Percentiles rank a stretch among this genome's conserved stretches.
These are phyloP conservation scores for Podaxis rugospora DNA, from an alignment of 768 basidiomycete genomes.

Conservation along the genomic window DNA sequence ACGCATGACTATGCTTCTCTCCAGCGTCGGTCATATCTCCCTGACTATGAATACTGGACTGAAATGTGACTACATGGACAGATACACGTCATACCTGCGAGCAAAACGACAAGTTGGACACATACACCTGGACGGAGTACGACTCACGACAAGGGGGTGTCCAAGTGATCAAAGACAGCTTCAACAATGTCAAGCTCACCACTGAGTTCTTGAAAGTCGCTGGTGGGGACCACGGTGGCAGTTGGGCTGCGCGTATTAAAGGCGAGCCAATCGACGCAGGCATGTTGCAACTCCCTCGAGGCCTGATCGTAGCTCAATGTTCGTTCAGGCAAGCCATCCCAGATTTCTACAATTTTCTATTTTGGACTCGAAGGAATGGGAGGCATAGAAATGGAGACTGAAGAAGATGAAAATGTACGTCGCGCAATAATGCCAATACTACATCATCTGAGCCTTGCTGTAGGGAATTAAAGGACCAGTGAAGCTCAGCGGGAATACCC, in stretches of 20 bases:
- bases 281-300: conserved; percentile 24
- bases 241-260: conserved; percentile 83
- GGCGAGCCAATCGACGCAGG: conserved; percentile 72
- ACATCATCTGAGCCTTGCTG: background rate
- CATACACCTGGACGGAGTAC: conserved; percentile 86
- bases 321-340: conserved; percentile 41
- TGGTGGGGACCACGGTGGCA: conserved; percentile 78
- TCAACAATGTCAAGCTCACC: conserved; percentile 82
- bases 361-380: conserved; percentile 86
- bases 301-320: background rate
- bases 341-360: conserved; percentile 82
- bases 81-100: conserved; percentile 86
- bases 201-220: conserved; percentile 86
- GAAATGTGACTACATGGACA: conserved; percentile 22
- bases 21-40: conserved; percentile 41
- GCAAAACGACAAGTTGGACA: conserved; percentile 75
- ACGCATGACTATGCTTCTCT: conserved; percentile 78
- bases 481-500: conserved; percentile 66
- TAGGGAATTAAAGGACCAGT: conserved; percentile 76
- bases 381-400: conserved; percentile 72
- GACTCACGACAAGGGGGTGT: conserved; percentile 84
- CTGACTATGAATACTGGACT: background rate
- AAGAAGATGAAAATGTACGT: conserved; percentile 69
- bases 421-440: conserved; percentile 2
- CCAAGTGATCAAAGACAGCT: conserved; percentile 75